Percentiles rank a stretch among this genome's conserved stretches.
phyloP scores from a whole-genome alignment of 768 basidiomycete species.

The Boletus insuetus region DNA sequence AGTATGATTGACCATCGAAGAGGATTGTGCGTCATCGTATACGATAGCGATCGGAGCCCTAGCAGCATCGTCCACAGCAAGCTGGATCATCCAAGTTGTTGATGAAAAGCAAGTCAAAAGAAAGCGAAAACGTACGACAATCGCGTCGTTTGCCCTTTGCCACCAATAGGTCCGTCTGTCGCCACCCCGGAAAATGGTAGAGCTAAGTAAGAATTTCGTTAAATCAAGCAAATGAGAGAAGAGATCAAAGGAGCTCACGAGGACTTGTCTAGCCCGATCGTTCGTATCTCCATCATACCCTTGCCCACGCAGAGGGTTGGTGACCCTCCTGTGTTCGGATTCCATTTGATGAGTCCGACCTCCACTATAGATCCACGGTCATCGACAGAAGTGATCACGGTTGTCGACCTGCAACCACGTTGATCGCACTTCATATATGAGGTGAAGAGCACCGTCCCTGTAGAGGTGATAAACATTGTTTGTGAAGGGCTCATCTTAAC shows the following conservation, averaged over 20 bases:
- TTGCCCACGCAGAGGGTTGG: slow-evolving; percentile 2
- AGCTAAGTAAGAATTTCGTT: not conserved
- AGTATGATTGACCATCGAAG: not conserved
- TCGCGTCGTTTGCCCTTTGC: not conserved
- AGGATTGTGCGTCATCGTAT: not conserved
- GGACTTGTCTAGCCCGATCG: not conserved
- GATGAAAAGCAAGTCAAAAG: too few species aligned
- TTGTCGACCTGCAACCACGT: not conserved
- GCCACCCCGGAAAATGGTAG: slow-evolving; percentile 4
- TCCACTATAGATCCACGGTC: slow-evolving; percentile 1
- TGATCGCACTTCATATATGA: not conserved
- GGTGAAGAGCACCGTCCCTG: slow-evolving; percentile 16
- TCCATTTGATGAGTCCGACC: slow-evolving; percentile 20
- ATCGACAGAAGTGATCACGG: slow-evolving; percentile 14
- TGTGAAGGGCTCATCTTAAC: slow-evolving; percentile 9
- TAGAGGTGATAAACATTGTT: slow-evolving; percentile 13
- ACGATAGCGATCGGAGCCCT: slow-evolving; percentile 11
- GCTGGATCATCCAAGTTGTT: not conserved
- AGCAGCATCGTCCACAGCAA: not conserved
- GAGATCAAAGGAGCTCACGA: not conserved
- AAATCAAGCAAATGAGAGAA: not conserved
- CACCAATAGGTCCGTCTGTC: slow-evolving; percentile 15
- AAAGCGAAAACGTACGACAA: not conserved
- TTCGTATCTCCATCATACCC: slow-evolving; percentile 1
- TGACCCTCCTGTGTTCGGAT: not conserved